These are phyloP conservation scores for Yamadazyma kanchanaburiensis DNA, from an alignment of 1,139 yeast genomes.

Conservation along the genomic window DNA sequence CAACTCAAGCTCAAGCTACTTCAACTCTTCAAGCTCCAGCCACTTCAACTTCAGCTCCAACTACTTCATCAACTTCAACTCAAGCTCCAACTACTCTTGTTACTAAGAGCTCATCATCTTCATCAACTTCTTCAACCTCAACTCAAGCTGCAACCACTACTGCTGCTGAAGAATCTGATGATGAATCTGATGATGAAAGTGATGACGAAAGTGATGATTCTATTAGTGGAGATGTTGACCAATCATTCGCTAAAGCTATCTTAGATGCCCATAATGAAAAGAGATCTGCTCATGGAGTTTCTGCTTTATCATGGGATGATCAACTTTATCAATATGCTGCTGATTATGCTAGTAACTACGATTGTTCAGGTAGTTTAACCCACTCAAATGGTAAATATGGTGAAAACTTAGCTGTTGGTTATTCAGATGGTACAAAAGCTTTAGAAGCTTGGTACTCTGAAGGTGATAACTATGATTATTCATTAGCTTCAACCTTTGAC, in stretches of 20 bases:
- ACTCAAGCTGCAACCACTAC: constrained; percentile 4
- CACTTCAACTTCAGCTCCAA: constrained; percentile 2
- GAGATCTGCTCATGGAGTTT: constrained; percentile 65
- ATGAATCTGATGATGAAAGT: too few species aligned
- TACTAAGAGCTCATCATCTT: constrained; percentile 9
- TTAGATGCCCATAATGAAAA: constrained; percentile 64
- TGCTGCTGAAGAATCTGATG: constrained; percentile 6
- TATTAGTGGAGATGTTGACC: constrained; percentile 18
- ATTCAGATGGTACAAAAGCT: constrained; percentile 48
- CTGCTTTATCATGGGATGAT: constrained; percentile 59
- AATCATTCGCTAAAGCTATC: constrained; percentile 34
- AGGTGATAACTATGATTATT: constrained; percentile 54
- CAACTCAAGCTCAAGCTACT: constrained; percentile 4
- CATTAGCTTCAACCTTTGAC: constrained; percentile 34
- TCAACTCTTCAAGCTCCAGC: constrained; percentile 3
- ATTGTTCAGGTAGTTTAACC: constrained; percentile 63
- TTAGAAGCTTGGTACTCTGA: constrained; percentile 85
- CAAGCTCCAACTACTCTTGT: constrained; percentile 12
- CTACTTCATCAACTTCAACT: constrained; percentile 6
- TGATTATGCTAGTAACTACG: constrained; percentile 59
- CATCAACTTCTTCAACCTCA: constrained; percentile 6
- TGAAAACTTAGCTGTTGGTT: constrained; percentile 84
- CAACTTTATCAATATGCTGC: constrained; percentile 64
- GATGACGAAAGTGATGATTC: constrained; percentile 7
- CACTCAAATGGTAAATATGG: constrained; percentile 83